These are phyloP conservation scores for Carpinus fangiana DNA, from an alignment of 306 rosid genomes.

Conservation along the genomic window DNA sequence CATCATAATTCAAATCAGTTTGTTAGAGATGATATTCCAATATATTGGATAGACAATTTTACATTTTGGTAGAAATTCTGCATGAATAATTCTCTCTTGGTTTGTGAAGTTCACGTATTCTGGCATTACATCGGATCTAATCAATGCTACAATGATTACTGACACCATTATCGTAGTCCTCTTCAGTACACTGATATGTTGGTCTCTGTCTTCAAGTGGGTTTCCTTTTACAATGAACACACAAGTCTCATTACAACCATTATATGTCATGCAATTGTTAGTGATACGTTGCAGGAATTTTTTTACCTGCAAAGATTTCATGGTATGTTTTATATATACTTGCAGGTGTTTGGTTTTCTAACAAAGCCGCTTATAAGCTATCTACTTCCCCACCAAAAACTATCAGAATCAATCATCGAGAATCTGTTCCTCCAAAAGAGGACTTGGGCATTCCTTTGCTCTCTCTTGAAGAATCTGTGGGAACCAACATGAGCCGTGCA, in stretches of 20 bases:
- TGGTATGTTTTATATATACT: neutral
- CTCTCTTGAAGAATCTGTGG: slow-evolving; percentile 66
- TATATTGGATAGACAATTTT: neutral
- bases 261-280: neutral
- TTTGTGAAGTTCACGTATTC: slow-evolving; percentile 71
- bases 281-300: too few relatives aligned
- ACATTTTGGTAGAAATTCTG: neutral
- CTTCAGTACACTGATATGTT: slow-evolving; percentile 77
- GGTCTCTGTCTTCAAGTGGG: neutral
- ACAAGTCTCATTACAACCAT: neutral
- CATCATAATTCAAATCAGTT: slow-evolving; percentile 6
- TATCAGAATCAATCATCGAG: slow-evolving; percentile 25
- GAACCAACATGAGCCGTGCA: slow-evolving; percentile 66
- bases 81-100: slow-evolving; percentile 18
- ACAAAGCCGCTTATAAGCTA: slow-evolving; percentile 71
- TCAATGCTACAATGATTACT: slow-evolving; percentile 76
- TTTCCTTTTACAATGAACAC: neutral
- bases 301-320: too few relatives aligned
- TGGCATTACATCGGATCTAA: slow-evolving; percentile 74
- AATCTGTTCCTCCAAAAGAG: slow-evolving; percentile 32
- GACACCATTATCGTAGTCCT: slow-evolving; percentile 79
- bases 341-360: slow-evolving; percentile 76
- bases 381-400: slow-evolving; percentile 53
- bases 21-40: neutral
- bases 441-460: slow-evolving; percentile 66